Evolutionary conservation across 2,329 filamentous ascomycete genomes (phyloP), one percentile per base, ranked within the genome.

Genomic region (Fusarium sp.): DNA sequence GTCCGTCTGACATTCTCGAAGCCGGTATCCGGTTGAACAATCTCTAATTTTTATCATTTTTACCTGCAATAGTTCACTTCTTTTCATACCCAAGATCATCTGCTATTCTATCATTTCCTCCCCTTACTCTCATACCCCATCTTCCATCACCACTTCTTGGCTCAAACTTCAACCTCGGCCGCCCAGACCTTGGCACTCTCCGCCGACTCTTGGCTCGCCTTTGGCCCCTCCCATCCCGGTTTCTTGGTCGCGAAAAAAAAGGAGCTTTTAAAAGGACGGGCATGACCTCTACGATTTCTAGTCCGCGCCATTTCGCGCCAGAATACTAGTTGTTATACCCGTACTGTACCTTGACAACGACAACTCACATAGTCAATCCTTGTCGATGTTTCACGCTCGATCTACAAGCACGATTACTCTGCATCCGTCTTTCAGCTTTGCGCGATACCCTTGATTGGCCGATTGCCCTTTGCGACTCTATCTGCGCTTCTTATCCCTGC

Each of bases 151-250:
- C 44, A 49, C 26, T 21, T 50, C 13, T 40, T 40, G 26, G 50
- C 24, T 36, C 36, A 26, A 40, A 33, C 57, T 45, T 58, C 62
- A 49, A 51, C 63, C 55, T 62, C 47, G 62, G 60, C 43, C 54
- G 71, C 67, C 71, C 67, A 74, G 65, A 49, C 57, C 72, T 74
- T 74, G 72, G 72, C 72, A 56, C 66, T 57, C 59, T 59, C 59
- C 57, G 57, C 53, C 26, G 57, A 59, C 57, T 55, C 61, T 66
- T 63, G 65, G 65, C 68, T 71, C 46, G 45, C 46, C 33, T 51
- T 24, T 54, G 54, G 54, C 39, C 58, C 65, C 56, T 52, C 46
- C 57, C 52, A 63, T 49, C 64, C 49, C 40, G 40, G 60, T 54
- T 59, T 63, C n/a, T 38, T 49, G 26, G 15, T 33, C 26, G 36